Base-by-base conservation (phyloP, 2,329 filamentous ascomycete genomes). In the Diaporthe eres region DNA sequence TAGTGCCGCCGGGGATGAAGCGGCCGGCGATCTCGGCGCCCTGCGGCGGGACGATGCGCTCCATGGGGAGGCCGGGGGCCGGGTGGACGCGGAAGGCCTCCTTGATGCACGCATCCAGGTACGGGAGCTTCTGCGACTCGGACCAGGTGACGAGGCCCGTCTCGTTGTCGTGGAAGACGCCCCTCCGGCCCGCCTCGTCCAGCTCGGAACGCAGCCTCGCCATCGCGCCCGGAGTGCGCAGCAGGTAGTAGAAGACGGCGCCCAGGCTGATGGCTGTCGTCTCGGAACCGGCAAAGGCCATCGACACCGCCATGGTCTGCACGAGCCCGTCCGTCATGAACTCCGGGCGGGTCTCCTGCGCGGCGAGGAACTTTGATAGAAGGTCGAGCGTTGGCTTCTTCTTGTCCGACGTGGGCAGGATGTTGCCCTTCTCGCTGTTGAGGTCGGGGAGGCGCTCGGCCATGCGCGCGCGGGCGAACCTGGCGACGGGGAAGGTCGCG, bases 291-390 rank as follows among this genome's bases (percentile, higher is more conserved):
- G 80, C 80, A 8, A 81, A 80, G 19, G 81, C 77, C 68, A 81
- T 78, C 49, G 88, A 91, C n/a, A 92, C 90, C 68, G 92, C 92
- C 85, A 94, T 93, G 9, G 92, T 92, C 78, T 93, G 90, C 15
- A 95, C 93, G 12, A 93, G 87, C 4, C 87, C 88, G 79, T 94
- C 91, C 34, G 88, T 91, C 92, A 95, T 94, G 83, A 95, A 93
- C 2, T 92, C 90, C 0, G 93, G 92, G 58, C 92, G 90, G 25
- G 91, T 88, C 79, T 92, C 88, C 63, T 91, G 90, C 1, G 93
- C 92, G 79, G 92, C 90, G 13, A 94, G 89, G 82, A 95, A 95
- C 82, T 94, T 94, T 79, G 91, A 92, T 8, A 95, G 88, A 2
- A 95, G 85, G 81, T 95, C 93, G 25, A 86, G 85, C 79, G 88